A percentile compares a stretch with the other conserved stretches of the same genome.
phyloP scores from a whole-genome alignment of 495 filamentous ascomycete species.

The Sphaerosporella brunnea region DNA sequence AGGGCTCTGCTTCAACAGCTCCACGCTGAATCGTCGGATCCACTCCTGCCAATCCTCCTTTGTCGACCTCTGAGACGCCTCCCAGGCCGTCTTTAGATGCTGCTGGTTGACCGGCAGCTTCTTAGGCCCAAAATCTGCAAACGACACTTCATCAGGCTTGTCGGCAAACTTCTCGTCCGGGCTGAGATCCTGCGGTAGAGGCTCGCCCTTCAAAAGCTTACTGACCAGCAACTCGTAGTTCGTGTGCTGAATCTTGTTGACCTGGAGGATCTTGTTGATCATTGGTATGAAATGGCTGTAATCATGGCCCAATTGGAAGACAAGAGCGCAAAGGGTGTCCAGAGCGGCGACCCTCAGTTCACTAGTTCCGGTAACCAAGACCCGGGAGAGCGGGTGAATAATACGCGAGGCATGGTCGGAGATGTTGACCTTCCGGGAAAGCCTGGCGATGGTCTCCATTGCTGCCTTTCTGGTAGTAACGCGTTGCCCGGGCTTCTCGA shows the following conservation, averaged over 20 bases:
- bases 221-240: slow-evolving; percentile 82
- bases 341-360: slow-evolving; percentile 65
- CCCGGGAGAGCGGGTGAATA: slow-evolving; percentile 69
- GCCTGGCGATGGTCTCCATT: slow-evolving; percentile 83
- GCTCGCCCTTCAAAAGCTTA: slow-evolving; percentile 85
- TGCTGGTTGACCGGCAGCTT: slow-evolving; percentile 92
- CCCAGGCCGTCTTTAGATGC: slow-evolving; percentile 94
- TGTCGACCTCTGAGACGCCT: slow-evolving; percentile 84
- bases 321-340: slow-evolving; percentile 85
- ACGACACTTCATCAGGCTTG: slow-evolving; percentile 54
- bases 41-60: slow-evolving; percentile 98
- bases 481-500: slow-evolving; percentile 68
- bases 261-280: slow-evolving; percentile 58
- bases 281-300: slow-evolving; percentile 85
- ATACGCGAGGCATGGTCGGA: slow-evolving; percentile 92
- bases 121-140: slow-evolving; percentile 72
- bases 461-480: slow-evolving; percentile 61
- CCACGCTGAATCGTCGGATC: slow-evolving; percentile 91
- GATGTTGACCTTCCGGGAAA: slow-evolving; percentile 93
- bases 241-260: slow-evolving; percentile 56
- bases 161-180: slow-evolving; percentile 69
- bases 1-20: slow-evolving; percentile 85
- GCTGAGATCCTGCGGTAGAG: slow-evolving; percentile 82
- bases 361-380: slow-evolving; percentile 54
- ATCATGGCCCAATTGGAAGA: slow-evolving; percentile 88